Evolutionary conservation across 805 yeast species (phyloP).

Genomic region (Wickerhamiella australiensis): DNA sequence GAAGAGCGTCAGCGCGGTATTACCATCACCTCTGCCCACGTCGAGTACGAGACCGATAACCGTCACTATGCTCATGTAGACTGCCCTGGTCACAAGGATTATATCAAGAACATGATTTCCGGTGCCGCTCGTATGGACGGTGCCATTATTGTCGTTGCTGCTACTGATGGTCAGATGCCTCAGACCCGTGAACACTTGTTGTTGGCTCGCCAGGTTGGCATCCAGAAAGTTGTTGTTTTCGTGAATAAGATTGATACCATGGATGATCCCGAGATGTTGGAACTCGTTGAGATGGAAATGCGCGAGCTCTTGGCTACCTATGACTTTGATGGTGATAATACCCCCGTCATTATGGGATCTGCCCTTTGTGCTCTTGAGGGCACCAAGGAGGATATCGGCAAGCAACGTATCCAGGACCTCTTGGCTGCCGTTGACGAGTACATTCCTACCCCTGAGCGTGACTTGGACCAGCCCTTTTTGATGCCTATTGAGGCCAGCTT

Average conservation of each 20-base stretch:
- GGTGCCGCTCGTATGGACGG: slow-evolving; percentile 99
- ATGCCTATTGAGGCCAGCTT: slow-evolving; percentile 96
- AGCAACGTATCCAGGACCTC: slow-evolving; percentile 65
- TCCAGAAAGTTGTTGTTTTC: slow-evolving; percentile 90
- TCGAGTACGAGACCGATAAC: slow-evolving; percentile 87
- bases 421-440: slow-evolving; percentile 85
- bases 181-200: slow-evolving; percentile 98
- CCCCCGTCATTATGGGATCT: slow-evolving; percentile 97
- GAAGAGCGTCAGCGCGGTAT: slow-evolving; percentile 99
- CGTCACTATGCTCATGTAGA: slow-evolving; percentile 97
- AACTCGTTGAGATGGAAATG: slow-evolving; percentile 99
- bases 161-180: slow-evolving; percentile 99
- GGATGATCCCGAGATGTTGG: slow-evolving; percentile 98
- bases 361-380: slow-evolving; percentile 93
- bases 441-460: slow-evolving; percentile 95
- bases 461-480: slow-evolving; percentile 88
- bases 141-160: slow-evolving; percentile 98
- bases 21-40: slow-evolving; percentile 95
- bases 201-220: slow-evolving; percentile 99
- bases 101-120: slow-evolving; percentile 96
- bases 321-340: slow-evolving; percentile 96
- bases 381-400: slow-evolving; percentile 82
- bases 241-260: slow-evolving; percentile 97
- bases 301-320: slow-evolving; percentile 82
- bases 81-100: slow-evolving; percentile 98